Evolutionary conservation across 306 rosid species (phyloP), one percentile per base, ranked within the genome.

Genomic region (Rosa multiflora): DNA sequence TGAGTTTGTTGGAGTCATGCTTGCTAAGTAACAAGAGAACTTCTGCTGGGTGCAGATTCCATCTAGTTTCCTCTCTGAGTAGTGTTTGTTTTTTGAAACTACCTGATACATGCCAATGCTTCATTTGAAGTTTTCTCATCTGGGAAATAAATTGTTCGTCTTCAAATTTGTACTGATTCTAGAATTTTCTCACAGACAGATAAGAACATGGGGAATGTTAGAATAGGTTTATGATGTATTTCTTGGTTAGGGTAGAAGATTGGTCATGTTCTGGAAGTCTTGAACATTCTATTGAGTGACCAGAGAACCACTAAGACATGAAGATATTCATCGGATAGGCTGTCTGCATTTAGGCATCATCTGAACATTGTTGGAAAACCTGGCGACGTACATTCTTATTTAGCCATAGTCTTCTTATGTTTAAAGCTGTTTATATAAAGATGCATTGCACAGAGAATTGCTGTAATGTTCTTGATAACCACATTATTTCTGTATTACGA

Each of bases 401-500:
- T 47, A 21, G 26, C 14, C 49, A 51, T 64, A 67, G 37, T 32
- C 37, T 20, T 37, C 37, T 58, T 40, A 42, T 42, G 39, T 63
- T 8, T 8, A 20, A 18, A 2, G 9, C 23, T 67, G 67, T 61
- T 42, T 49, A 35, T 58, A 12, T 35, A 13, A 32, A 64, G 69
- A 14, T 29, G 39, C 35, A n/a, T 8, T 32, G 52, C 67, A 40
- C 68, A 12, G 53, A n/a, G 4, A 64, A 78, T 12, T 74, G 48
- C 26, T 37, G 18, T 53, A 59, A 14, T 44, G 70, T 73, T 59
- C 51, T 11, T 11, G 11, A 48, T 74, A 21, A 58, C 21, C 70
- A 10, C 76, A 43, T 62, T 72, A 4, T n/a, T 43, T 69, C 39
- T 48, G 42, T 83, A 56, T 67, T 49, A 64, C 52, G 32, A 37